Evolutionary conservation across 495 filamentous ascomycete genomes (phyloP).

Genomic region (Barbatosphaeria neglecta): DNA sequence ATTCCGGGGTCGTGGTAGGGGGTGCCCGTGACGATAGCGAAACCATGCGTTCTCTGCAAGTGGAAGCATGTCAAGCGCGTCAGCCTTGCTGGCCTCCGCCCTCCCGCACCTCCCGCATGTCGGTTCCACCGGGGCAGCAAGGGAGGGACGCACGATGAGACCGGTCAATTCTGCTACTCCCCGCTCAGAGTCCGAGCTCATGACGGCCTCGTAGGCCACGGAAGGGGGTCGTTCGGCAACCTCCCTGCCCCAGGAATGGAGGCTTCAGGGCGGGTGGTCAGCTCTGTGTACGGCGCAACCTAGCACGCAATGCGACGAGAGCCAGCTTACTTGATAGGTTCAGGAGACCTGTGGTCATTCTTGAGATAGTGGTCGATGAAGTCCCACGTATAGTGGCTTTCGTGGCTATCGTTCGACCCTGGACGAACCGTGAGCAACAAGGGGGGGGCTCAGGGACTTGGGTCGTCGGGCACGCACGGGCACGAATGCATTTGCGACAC

Average conservation of each 20-base stretch:
- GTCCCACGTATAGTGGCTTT: slow-evolving; percentile 38
- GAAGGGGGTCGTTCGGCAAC: slow-evolving; percentile 34
- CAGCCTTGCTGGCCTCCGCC: too few species aligned
- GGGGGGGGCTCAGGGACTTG: too few species aligned
- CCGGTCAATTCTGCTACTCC: slow-evolving; percentile 23
- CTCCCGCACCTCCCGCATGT: too few species aligned
- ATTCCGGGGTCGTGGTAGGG: slow-evolving; percentile 51
- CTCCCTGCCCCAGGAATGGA: slow-evolving; percentile 20
- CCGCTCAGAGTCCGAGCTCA: slow-evolving; percentile 23
- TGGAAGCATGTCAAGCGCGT: too few species aligned
- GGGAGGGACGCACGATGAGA: slow-evolving; percentile 21
- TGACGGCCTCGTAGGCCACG: slow-evolving; percentile 47
- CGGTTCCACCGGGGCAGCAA: too few species aligned
- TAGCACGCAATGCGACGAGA: slow-evolving; percentile 2
- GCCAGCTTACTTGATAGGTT: slow-evolving; percentile 12
- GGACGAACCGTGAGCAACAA: slow-evolving; percentile 1
- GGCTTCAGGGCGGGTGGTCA: slow-evolving; percentile 6
- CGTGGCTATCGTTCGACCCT: slow-evolving; percentile 45
- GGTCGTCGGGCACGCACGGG: too few species aligned
- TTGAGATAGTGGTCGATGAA: slow-evolving; percentile 39
- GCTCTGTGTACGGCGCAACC: slow-evolving; percentile 2
- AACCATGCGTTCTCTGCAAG: slow-evolving; percentile 43
- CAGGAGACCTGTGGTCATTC: slow-evolving; percentile 15
- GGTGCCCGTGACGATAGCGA: slow-evolving; percentile 56
- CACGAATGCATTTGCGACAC: neutral